phyloP scores from a whole-genome alignment of 2,329 filamentous ascomycete species.

The Neofusicoccum sp. region DNA sequence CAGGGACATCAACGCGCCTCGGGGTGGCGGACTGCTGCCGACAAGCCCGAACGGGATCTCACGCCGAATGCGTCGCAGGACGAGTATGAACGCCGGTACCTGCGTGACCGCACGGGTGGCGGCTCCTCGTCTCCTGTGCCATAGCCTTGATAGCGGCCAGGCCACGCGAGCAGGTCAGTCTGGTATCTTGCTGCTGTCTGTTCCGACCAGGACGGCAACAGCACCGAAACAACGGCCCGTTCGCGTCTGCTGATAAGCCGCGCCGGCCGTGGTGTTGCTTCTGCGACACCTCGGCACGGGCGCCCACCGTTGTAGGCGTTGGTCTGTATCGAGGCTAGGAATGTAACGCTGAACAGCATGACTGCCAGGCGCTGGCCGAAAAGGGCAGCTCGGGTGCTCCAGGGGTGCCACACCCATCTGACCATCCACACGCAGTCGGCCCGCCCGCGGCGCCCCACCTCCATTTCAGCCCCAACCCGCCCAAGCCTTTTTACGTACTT shows the following conservation, averaged over 20 bases:
- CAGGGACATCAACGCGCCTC: too few relatives aligned
- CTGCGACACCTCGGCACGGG: neutral
- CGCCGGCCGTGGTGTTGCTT: neutral
- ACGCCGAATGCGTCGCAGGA: too few relatives aligned
- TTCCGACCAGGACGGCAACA: neutral
- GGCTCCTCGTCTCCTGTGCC: too few relatives aligned
- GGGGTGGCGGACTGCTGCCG: too few relatives aligned
- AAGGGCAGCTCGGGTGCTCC: neutral
- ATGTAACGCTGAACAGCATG: conserved; percentile 14
- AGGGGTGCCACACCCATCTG: neutral
- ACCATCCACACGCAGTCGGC: too few relatives aligned
- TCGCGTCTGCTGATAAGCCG: too few relatives aligned
- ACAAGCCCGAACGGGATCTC: too few relatives aligned
- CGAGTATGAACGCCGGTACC: too few relatives aligned
- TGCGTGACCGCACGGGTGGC: too few relatives aligned
- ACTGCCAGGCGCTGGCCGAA: conserved; percentile 1
- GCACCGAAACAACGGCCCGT: neutral
- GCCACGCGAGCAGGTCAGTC: conserved; percentile 9
- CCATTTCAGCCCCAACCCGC: neutral
- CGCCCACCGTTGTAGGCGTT: neutral
- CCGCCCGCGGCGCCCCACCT: neutral
- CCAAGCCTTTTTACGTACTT: neutral
- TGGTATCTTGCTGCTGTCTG: neutral
- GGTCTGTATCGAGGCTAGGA: neutral
- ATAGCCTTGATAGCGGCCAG: too few relatives aligned